Evolutionary conservation across 805 yeast genomes (phyloP), one percentile per base, ranked within the genome.

Genomic region (Metschnikowia picachoensis): DNA sequence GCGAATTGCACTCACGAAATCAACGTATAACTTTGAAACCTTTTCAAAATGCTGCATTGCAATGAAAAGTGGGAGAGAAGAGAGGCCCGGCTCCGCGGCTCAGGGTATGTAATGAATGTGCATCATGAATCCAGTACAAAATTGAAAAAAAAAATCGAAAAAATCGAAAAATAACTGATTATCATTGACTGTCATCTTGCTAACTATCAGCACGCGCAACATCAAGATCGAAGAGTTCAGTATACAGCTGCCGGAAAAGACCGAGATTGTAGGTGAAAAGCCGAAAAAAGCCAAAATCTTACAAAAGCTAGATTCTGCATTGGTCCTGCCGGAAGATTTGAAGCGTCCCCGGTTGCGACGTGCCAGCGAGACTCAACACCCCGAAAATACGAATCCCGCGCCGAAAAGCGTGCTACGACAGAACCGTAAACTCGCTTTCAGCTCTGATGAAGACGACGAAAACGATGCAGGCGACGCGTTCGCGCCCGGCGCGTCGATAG

Each of bases 11-110:
- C 25, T 20, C 25, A 20, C 25, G 25, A 20, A 20, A 20, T 5
- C 25, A 20, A 3, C 25, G 25, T 20, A 20, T 20, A 20, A 20
- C 25, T 5, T 20, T 7, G 7, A 20, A 20, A 20, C 25, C 7
- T 5, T 7, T 20, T 2, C 25, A 39, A 25, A 10, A 44, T 44
- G 47, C 47, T 50, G 47, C 37, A 32, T 7, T 33, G 32, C 12
- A 44, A 41, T 9, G 54, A 52, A 14, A 52, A 42, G 36, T 48
- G 44, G 57, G 48, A 50, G 15, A 58, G 51, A 52, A 56, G 59
- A 27, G 66, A 69, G 48, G 58, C 70, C 34, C 59, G 76, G 30
- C 55, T 64, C 27, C 58, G 75, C 39, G 76, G 76, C 20, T 64
- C 74, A 17, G 75, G 72, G 75, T 70, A 71, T 55, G 76, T 44